These are phyloP conservation scores for Apophysomyces ossiformis DNA, from an alignment of 371 early-diverging fungal genomes.

Conservation along the genomic window DNA sequence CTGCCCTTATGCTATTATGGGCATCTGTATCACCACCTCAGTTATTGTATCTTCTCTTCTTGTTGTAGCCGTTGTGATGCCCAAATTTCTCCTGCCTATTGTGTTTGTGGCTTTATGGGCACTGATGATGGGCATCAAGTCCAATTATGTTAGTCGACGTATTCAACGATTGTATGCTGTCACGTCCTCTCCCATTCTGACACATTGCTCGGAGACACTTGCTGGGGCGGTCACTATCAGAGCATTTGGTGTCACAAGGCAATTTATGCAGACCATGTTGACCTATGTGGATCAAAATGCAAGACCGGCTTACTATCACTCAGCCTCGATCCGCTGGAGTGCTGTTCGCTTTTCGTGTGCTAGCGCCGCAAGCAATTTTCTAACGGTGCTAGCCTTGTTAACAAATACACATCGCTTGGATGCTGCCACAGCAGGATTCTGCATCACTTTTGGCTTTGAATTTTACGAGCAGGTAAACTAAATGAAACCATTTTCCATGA, in stretches of 20 bases:
- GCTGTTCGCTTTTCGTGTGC: conserved; percentile 65
- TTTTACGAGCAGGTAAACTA: conserved; percentile 42
- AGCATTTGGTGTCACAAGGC: conserved; percentile 51
- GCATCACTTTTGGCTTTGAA: conserved; percentile 71
- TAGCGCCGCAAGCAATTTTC: conserved; percentile 62
- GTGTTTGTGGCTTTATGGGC: background rate
- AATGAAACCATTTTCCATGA: conserved; percentile 30
- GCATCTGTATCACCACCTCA: background rate
- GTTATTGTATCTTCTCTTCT: background rate
- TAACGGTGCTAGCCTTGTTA: conserved; percentile 53
- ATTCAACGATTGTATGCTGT: conserved; percentile 11
- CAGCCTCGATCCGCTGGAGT: conserved; percentile 79
- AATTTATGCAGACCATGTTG: conserved; percentile 47
- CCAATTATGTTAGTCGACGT: background rate
- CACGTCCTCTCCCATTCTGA: conserved; percentile 3
- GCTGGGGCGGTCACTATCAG: conserved; percentile 39
- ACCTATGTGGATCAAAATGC: conserved; percentile 55
- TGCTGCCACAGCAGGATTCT: conserved; percentile 70
- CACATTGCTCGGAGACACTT: background rate
- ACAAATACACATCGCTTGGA: conserved; percentile 43
- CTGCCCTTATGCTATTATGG: background rate
- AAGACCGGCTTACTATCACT: conserved; percentile 67
- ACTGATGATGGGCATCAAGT: background rate
- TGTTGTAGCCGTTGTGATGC: background rate
- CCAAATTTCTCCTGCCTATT: conserved; percentile 1